phyloP scores from a whole-genome alignment of 2,329 filamentous ascomycete genomes.

The Eurotiales sp. region DNA sequence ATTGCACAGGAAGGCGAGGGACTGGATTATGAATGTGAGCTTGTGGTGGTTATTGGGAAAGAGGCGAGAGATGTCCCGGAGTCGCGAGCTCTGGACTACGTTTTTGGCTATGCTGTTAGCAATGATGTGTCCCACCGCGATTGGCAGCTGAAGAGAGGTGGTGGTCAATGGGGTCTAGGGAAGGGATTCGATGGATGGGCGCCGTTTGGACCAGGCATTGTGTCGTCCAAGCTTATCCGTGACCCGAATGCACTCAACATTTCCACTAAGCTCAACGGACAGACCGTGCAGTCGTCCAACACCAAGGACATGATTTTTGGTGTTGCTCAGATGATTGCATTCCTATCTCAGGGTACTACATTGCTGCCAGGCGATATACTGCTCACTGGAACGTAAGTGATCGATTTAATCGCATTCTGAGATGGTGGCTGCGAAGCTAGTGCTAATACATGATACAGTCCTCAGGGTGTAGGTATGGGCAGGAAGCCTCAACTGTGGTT shows the following conservation, averaged over 20 bases:
- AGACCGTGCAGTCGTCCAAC: conserved; percentile 46
- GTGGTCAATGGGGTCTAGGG: conserved; percentile 67
- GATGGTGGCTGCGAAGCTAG: conserved; percentile 49
- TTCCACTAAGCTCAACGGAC: conserved; percentile 48
- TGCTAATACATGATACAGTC: conserved; percentile 61
- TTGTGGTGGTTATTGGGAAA: conserved; percentile 70
- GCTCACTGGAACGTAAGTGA: conserved; percentile 44
- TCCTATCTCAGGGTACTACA: conserved; percentile 43
- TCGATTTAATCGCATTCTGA: not conserved
- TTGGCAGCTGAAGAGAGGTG: conserved; percentile 67
- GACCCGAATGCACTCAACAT: conserved; percentile 41
- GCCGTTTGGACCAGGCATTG: conserved; percentile 69
- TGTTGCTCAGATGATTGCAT: conserved; percentile 44
- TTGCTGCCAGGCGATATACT: conserved; percentile 40
- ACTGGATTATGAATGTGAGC: conserved; percentile 76
- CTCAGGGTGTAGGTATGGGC: conserved; percentile 68
- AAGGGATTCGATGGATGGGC: conserved; percentile 76
- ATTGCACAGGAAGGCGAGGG: conserved; percentile 64
- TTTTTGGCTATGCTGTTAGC: conserved; percentile 70
- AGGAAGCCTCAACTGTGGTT: conserved; percentile 64
- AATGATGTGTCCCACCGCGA: conserved; percentile 79
- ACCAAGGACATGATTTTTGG: conserved; percentile 50
- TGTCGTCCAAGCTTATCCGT: conserved; percentile 48
- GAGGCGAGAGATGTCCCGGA: conserved; percentile 63
- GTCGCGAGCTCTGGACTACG: conserved; percentile 63